Evolutionary conservation across 2,329 filamentous ascomycete species (phyloP), one percentile per base, ranked within the genome.

Genomic region (Cytospora mali): DNA sequence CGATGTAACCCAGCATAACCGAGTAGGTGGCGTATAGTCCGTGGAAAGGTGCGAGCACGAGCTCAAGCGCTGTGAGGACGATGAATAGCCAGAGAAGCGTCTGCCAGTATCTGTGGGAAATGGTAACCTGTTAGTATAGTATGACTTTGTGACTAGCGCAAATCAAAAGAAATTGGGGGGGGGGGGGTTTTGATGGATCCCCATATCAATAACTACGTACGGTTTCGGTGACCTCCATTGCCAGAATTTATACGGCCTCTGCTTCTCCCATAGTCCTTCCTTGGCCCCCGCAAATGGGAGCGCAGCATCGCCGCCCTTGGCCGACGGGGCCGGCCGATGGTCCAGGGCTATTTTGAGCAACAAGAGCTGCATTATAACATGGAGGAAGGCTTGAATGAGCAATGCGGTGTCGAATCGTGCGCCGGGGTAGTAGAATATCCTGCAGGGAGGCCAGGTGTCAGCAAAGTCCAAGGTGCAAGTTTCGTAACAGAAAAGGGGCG

Each of bases 221-320:
- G 90, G 89, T 69, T 87, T 87, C 6, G 87, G 81, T 23, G 84
- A 85, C 62, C 86, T 83, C 91, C 91, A 94, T 75, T 91, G 90
- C 91, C 91, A 94, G 74, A 94, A 94, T 70, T 87, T 84, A 72
- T 88, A 93, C 0, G 91, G 91, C 27, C 91, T 80, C 65, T 79
- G 80, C 51, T 75, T 75, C 62, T 73, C 75, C 62, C 67, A 76
- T 48, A 72, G 68, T 11, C 73, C 76, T 66, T 80, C 77, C 46
- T 80, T 73, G 16, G 61, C 71, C 25, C 82, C 84, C 2, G 84
- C 79, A 73, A 93, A 93, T 14, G 91, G 90, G 25, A 80, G 66
- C 3, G 81, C 79, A 7, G 82, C 79, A 56, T 87, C 85, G 62
- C 86, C 85, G 46, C 85, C 85, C 74, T 85, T 87, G 58, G 81